Base-by-base conservation (phyloP, 2,329 filamentous ascomycete species). In the Hymenoscyphus albidus region DNA sequence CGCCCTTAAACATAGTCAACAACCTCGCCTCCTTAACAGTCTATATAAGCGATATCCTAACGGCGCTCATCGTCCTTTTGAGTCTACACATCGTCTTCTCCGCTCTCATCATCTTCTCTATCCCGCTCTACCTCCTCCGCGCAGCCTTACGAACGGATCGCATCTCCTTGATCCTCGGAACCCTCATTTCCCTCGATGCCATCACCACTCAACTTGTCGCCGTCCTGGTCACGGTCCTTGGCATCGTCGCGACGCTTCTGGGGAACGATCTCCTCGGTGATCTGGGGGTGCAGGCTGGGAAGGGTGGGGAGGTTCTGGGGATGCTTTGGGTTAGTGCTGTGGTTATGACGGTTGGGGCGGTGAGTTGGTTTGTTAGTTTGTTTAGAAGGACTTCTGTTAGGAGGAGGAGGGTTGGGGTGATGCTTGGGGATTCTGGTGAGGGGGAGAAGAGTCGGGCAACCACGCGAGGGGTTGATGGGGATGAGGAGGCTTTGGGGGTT, bases 1-100 rank as follows among this genome's bases (percentile, higher is more conserved):
- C 68, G 6, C 67, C 68, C 4, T 40, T 70, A 7, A 68, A 70
- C 48, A 44, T 70, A 5, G 62, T 64, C 3, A 65, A 65, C 16
- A 70, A 68, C 32, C 59, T 70, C 9, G 22, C 57, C 2, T 31
- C 14, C 12, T 35, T 59, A 18, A 56, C 51, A 6, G 63, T 65
- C 14, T 1, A 14, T 4, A 31, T 68, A 1, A 63, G 58, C 55
- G 1, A 40, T 1, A 16, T 70, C 18, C 27, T 68, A 38, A 59
- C 22, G 3, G 40, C 58, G 4, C 59, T 67, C 39, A 61, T 68
- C 22, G 64, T 63, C n/a, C 44, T 68, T 16, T 32, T 42, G 1
- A 67, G 68, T 16, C 22, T 70, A 6, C 59, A 68, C 6, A 63
- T 70, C n/a, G 5, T 70, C 22, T 31, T 64, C 27, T 27, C 27